Conservation (phyloP, 306 rosid species). For the Corylus avellana region DNA sequence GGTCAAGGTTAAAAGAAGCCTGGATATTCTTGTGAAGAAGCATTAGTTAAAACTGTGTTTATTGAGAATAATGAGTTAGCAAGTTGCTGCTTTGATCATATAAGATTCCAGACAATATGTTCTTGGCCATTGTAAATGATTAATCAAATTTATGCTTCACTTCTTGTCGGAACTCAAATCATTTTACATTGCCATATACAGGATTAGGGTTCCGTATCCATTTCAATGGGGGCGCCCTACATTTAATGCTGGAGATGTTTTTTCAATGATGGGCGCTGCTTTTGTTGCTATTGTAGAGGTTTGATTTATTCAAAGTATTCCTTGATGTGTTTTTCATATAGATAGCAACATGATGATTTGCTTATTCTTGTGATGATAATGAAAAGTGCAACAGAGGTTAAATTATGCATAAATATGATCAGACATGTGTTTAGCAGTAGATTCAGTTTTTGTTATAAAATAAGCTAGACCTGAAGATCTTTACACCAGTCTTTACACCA, state of each 20-base stretch:
- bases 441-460: too few species aligned
- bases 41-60: too few species aligned
- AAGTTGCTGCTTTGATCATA: neutral
- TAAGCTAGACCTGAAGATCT: too few species aligned
- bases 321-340: neutral
- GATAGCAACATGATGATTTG: conserved; percentile 5
- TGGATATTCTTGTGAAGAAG: too few species aligned
- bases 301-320: conserved; percentile 4
- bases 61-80: neutral
- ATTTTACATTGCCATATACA: conserved; percentile 32
- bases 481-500: too few species aligned
- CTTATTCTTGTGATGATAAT: conserved; percentile 3
- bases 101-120: neutral
- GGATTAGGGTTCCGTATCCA: conserved; percentile 93
- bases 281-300: conserved; percentile 84
- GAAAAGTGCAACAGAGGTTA: conserved; percentile 6
- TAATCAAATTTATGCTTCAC: neutral
- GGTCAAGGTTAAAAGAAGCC: neutral
- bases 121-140: conserved; percentile 12
- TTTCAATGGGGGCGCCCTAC: conserved; percentile 87
- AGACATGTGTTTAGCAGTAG: neutral
- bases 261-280: conserved; percentile 74
- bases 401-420: neutral
- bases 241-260: conserved; percentile 69
- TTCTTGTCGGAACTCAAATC: neutral